phyloP scores from a whole-genome alignment of 306 rosid species.

The Quillaja saponaria region DNA sequence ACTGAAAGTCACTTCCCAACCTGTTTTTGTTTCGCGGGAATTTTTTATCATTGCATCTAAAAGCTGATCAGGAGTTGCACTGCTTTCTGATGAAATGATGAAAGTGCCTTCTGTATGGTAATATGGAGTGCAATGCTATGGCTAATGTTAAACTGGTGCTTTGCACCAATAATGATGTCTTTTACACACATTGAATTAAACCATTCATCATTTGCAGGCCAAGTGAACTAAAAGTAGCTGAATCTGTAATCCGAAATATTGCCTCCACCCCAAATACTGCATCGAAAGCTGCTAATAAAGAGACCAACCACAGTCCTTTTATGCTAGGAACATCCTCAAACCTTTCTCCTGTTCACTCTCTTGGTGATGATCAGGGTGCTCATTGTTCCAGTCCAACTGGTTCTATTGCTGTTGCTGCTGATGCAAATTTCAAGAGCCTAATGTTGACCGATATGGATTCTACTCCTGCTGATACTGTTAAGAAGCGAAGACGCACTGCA shows the following conservation, averaged over 20 bases:
- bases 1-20: slow-evolving; percentile 1
- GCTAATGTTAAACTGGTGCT: not conserved
- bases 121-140: not conserved
- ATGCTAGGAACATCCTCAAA: slow-evolving; percentile 12
- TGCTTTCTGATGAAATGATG: slow-evolving; percentile 20
- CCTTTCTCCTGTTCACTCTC: slow-evolving; percentile 16
- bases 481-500: slow-evolving; percentile 54
- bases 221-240: slow-evolving; percentile 42
- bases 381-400: slow-evolving; percentile 28
- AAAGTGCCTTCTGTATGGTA: not conserved
- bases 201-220: slow-evolving; percentile 34
- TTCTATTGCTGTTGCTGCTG: slow-evolving; percentile 21
- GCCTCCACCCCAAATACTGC: slow-evolving; percentile 17
- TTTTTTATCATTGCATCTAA: not conserved
- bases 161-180: slow-evolving; percentile 2
- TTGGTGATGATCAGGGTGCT: slow-evolving; percentile 17
- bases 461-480: slow-evolving; percentile 61
- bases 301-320: not conserved
- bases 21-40: slow-evolving; percentile 2
- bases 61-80: not conserved
- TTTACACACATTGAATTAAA: slow-evolving; percentile 15
- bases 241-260: slow-evolving; percentile 35
- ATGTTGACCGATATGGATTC: slow-evolving; percentile 34
- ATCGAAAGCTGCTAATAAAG: slow-evolving; percentile 12
- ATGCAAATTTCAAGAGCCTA: slow-evolving; percentile 15